Evolutionary conservation across 139 green algal species (phyloP).

Genomic region (Coccomyxa sp.): DNA sequence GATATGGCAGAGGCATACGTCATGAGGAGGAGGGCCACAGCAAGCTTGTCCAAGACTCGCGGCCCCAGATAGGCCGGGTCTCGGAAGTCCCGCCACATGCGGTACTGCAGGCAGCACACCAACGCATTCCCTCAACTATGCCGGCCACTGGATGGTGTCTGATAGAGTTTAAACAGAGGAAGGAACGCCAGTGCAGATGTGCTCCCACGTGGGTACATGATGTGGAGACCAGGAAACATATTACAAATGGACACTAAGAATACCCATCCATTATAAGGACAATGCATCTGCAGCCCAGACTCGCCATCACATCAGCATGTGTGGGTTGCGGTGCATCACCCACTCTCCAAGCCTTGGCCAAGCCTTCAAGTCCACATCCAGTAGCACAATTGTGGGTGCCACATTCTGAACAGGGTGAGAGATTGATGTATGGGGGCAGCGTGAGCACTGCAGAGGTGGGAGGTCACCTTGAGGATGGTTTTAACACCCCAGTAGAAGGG

Average conservation of each 20-base stretch:
- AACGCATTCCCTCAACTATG: no score
- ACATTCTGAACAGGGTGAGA: no score
- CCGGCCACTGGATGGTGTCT: background rate
- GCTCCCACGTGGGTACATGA: no score
- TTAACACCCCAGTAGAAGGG: background rate
- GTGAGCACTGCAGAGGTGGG: no score
- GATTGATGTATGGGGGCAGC: no score
- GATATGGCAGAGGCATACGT: slow-evolving; percentile 10
- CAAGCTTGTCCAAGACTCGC: slow-evolving; percentile 68
- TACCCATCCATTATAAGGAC: background rate
- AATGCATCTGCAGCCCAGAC: background rate
- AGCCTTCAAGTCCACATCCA: no score
- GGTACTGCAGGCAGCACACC: slow-evolving; percentile 44
- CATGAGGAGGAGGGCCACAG: slow-evolving; percentile 57
- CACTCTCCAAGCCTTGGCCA: no score
- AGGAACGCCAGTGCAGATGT: background rate
- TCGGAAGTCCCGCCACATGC: slow-evolving; percentile 59
- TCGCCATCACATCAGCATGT: no score
- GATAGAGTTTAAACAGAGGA: background rate
- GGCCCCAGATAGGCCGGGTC: slow-evolving; percentile 57
- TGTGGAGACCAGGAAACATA: background rate
- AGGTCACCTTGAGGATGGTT: background rate
- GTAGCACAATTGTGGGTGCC: no score
- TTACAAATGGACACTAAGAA: background rate
- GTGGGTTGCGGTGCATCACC: no score